These are phyloP conservation scores for Lodderomyces oxycetoniae DNA, from an alignment of 1,139 yeast species.

Conservation along the genomic window DNA sequence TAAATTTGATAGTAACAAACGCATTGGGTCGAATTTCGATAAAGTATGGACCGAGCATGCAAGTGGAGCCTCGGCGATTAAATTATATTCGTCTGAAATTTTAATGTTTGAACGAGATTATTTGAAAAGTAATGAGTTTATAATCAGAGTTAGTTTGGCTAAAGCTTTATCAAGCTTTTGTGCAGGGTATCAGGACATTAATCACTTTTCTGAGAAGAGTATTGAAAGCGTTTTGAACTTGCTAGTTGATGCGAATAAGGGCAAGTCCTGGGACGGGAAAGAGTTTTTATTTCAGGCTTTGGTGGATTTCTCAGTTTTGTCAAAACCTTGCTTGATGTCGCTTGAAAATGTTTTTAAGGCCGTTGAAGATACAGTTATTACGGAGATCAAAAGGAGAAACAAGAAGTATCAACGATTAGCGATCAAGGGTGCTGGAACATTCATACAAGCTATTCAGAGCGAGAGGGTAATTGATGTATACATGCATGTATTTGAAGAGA, in stretches of 20 bases:
- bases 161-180: conserved; percentile 63
- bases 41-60: conserved; percentile 79
- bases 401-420: conserved; percentile 56
- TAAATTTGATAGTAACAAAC: conserved; percentile 55
- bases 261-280: conserved; percentile 88
- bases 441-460: conserved; percentile 31
- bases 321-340: conserved; percentile 22
- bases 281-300: conserved; percentile 70
- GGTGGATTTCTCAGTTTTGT: conserved; percentile 51
- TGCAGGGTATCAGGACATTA: conserved; percentile 33
- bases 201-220: conserved; percentile 24
- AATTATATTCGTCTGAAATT: conserved; percentile 71
- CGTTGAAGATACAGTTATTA: conserved; percentile 42
- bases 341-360: conserved; percentile 16
- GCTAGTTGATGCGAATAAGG: conserved; percentile 61
- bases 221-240: conserved; percentile 43
- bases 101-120: conserved; percentile 45
- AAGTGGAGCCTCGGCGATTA: conserved; percentile 67
- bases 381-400: conserved; percentile 68
- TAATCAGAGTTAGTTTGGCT: conserved; percentile 68
- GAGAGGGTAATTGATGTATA: conserved; percentile 37
- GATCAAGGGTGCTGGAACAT: conserved; percentile 47
- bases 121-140: conserved; percentile 56
- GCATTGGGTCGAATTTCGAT: conserved; percentile 48
- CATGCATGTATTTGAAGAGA: conserved; percentile 29